Evolutionary conservation across 2,329 filamentous ascomycete species (phyloP), one percentile per base, ranked within the genome.

Genomic region (Trichoderma breve): DNA sequence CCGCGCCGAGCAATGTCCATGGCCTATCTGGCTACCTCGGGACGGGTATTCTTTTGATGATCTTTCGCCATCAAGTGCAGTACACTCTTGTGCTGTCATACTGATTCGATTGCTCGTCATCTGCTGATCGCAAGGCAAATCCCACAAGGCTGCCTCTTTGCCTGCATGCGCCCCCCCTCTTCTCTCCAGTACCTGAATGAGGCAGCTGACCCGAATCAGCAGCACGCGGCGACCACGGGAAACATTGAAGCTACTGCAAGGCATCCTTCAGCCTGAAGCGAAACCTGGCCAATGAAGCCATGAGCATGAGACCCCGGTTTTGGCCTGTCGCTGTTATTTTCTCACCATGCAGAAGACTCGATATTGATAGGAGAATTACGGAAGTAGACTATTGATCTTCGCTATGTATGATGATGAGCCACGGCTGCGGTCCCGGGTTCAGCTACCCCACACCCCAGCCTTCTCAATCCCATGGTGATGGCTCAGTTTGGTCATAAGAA

Each of bases 371-470:
- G 36, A 39, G 36, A 39, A 39, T 18, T 39, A 39, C 34, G 34
- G 34, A 39, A 21, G 43, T 21, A 21, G 43, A 21, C 43, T 51
- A 51, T 36, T 24, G n/a, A 61, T 61, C 30, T 34, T 61, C 32
- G 21, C 18, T 21, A 32, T 55, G 28, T 36, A 39, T 39, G 36
- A 39, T 39, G 36, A 39, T 39, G 36, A 39, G 36, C 36, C 36
- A 39, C 36, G 36, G 36, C 55, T 36, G 32, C 26, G 30, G 24
- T 7, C 15, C 21, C 64, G 32, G 24, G 51, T 24, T 69, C 55
- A 69, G 66, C 66, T 69, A 69, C 66, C 66, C 66, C 66, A 34
- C 66, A n/a, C 57, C 43, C 43, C 39, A 43, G 26, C 18, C 55
- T 32, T 60, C 28, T 32, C 55, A 36, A 36, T 36, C 15, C 36